phyloP scores from a whole-genome alignment of 2,329 filamentous ascomycete genomes.

The Dryadomyces sulphureus region DNA sequence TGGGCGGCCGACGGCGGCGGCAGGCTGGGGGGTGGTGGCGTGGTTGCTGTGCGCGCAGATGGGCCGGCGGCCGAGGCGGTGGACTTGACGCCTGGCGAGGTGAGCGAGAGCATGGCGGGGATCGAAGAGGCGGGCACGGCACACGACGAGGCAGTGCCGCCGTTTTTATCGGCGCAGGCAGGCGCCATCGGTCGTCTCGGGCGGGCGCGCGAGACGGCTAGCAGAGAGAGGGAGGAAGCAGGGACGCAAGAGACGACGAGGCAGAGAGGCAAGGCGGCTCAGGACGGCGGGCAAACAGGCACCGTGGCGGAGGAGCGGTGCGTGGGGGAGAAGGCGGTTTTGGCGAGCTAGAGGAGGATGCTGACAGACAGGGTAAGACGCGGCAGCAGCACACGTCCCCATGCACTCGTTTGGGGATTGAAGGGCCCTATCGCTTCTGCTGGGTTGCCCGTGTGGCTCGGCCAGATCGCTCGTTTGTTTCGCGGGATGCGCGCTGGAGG shows the following conservation, averaged over 20 bases:
- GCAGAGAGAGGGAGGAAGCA: neutral
- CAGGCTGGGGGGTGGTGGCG: slow-evolving; percentile 5
- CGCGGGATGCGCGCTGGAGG: too few relatives aligned
- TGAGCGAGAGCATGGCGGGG: too few relatives aligned
- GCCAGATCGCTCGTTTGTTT: too few relatives aligned
- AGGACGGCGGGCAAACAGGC: neutral
- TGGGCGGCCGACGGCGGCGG: neutral
- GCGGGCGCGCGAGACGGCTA: neutral
- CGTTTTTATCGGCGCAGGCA: neutral
- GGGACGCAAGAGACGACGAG: too few relatives aligned
- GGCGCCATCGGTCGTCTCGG: slow-evolving; percentile 1
- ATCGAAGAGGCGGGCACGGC: too few relatives aligned
- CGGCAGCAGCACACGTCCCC: neutral
- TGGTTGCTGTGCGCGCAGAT: neutral
- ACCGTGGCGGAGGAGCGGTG: neutral
- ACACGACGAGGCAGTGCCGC: neutral
- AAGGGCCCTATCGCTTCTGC: neutral
- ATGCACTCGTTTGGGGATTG: neutral
- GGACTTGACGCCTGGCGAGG: neutral
- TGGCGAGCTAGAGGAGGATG: neutral
- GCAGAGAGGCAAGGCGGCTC: neutral
- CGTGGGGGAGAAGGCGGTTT: neutral
- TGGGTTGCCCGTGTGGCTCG: too few relatives aligned
- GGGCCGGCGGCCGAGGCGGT: neutral
- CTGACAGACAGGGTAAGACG: neutral